These are phyloP conservation scores for Raffaelea ambrosiae DNA, from an alignment of 2,329 filamentous ascomycete species.

Conservation along the genomic window DNA sequence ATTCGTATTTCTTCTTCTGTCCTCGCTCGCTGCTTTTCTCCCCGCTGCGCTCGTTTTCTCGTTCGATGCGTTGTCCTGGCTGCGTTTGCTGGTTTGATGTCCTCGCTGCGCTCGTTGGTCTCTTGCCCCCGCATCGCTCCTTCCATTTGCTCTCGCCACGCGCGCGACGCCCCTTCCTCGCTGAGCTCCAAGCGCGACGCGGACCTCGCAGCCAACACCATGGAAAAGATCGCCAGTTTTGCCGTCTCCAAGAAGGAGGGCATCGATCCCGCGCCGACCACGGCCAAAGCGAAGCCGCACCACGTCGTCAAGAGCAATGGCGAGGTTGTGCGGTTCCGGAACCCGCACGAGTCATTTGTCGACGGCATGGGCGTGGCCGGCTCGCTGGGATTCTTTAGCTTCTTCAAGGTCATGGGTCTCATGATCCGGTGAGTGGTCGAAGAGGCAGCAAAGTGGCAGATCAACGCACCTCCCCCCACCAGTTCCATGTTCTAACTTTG, in stretches of 20 bases:
- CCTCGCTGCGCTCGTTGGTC: no score
- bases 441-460: not conserved
- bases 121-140: no score
- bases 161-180: no score
- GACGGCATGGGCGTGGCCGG: slow-evolving; percentile 13
- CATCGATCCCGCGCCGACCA: slow-evolving; percentile 23
- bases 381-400: not conserved
- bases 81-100: no score
- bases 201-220: no score
- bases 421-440: slow-evolving; percentile 25
- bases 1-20: no score
- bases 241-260: slow-evolving; percentile 2
- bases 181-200: no score
- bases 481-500: not conserved
- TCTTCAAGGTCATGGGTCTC: slow-evolving; percentile 18
- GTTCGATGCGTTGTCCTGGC: no score
- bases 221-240: slow-evolving; percentile 7
- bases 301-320: slow-evolving; percentile 35
- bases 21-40: no score
- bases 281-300: slow-evolving; percentile 36
- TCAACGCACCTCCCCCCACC: not conserved
- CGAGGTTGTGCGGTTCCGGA: slow-evolving; percentile 35
- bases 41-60: no score
- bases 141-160: no score
- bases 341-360: slow-evolving; percentile 39